A percentile compares a stretch with the other conserved stretches of the same genome.
Conservation (phyloP, 2,329 filamentous ascomycete species). For the Lecanicillium sp. region DNA sequence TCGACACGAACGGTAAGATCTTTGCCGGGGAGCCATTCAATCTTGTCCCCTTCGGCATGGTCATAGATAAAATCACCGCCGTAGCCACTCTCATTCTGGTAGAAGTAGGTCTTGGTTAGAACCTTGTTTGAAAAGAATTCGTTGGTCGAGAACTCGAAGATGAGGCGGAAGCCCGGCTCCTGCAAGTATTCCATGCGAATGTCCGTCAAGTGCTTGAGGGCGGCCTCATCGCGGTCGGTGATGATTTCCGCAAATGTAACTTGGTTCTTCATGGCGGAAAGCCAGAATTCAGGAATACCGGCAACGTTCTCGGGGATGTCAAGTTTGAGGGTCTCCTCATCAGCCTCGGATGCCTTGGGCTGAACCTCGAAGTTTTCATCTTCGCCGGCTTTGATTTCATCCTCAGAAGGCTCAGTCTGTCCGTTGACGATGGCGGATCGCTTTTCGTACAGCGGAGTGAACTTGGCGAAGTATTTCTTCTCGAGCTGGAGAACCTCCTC, state of each 20-base stretch:
- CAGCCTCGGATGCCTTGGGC: conserved; percentile 63
- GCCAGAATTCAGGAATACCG: conserved; percentile 98
- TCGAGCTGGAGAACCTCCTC: conserved; percentile 96
- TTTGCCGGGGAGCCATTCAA: conserved; percentile 90
- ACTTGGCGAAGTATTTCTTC: conserved; percentile 99
- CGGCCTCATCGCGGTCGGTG: conserved; percentile 92
- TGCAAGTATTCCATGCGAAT: conserved; percentile 99
- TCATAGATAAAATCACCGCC: conserved; percentile 99
- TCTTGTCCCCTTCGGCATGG: conserved; percentile 95
- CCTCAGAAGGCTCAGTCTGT: conserved; percentile 73
- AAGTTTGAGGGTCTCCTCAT: conserved; percentile 51
- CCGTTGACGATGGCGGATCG: conserved; percentile 92
- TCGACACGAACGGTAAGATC: conserved; percentile 92
- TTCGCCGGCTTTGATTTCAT: conserved; percentile 82
- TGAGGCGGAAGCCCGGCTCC: conserved; percentile 93
- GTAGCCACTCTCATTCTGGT: conserved; percentile 97
- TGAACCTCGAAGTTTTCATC: conserved; percentile 70
- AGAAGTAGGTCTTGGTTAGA: conserved; percentile 97
- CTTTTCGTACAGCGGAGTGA: conserved; percentile 94
- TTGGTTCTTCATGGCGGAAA: conserved; percentile 99
- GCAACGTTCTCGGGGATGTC: conserved; percentile 52
- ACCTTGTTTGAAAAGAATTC: conserved; percentile 97
- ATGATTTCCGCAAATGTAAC: conserved; percentile 96
- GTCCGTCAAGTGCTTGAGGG: conserved; percentile 82
- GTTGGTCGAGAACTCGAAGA: conserved; percentile 95